A percentile compares a stretch with the other conserved stretches of the same genome.
These are phyloP conservation scores for Podosphaera aphanis DNA, from an alignment of 2,329 filamentous ascomycete genomes.

Conservation along the genomic window DNA sequence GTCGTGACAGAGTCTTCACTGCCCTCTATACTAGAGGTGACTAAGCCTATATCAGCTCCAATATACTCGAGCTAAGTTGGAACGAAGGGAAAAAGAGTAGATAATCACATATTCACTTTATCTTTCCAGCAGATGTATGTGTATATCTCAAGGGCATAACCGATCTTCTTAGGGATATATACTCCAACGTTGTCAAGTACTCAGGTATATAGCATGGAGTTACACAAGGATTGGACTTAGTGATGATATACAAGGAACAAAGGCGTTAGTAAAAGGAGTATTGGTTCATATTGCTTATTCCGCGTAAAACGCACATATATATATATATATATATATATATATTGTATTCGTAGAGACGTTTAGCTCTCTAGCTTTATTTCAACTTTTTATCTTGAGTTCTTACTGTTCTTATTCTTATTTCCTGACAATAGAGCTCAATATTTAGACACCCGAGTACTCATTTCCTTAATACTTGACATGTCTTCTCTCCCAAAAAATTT, in stretches of 20 bases:
- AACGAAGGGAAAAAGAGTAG: too few species aligned
- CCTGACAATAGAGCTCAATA: neutral
- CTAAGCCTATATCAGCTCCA: too few species aligned
- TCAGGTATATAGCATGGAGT: too few species aligned
- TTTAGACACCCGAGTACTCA: neutral
- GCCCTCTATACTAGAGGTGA: too few species aligned
- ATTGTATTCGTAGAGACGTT: neutral
- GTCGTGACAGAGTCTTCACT: too few species aligned
- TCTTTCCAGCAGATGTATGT: too few species aligned
- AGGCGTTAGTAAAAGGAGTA: neutral
- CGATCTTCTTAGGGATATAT: too few species aligned
- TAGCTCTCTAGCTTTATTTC: neutral
- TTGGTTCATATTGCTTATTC: neutral
- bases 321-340: too few species aligned
- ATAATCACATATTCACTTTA: too few species aligned
- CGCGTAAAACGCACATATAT: neutral
- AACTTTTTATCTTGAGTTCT: neutral
- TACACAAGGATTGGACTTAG: neutral
- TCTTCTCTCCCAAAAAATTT: neutral
- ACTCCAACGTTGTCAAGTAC: too few species aligned
- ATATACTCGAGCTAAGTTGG: too few species aligned
- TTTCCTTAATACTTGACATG: neutral
- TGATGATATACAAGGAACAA: neutral
- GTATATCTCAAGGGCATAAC: too few species aligned
- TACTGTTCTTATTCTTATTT: neutral